Base-by-base conservation (phyloP, 2,329 filamentous ascomycete species). In the Colletotrichum sp. region DNA sequence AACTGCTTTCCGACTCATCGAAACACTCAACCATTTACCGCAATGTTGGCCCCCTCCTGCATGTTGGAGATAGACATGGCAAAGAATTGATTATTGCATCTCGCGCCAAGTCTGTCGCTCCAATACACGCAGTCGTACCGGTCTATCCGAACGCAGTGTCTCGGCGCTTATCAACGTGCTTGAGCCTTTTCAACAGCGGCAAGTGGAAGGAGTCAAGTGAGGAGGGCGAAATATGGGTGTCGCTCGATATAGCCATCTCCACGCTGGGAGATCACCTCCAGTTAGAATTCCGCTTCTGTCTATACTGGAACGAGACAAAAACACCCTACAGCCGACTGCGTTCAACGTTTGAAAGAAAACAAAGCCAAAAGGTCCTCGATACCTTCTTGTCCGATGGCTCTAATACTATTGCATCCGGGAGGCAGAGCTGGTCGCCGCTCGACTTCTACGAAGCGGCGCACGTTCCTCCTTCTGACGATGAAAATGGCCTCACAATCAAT, bases 361-460 rank as follows among this genome's bases (percentile, higher is more conserved):
- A 80, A 5, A 88, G 85, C 32, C 81, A 83, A 43, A 65, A 61
- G 4, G 76, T 89, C 13, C 79, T 89, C 28, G 79, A 84, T n/a
- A 77, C 77, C 1, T 84, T 87, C 66, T 83, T 86, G 16, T 80
- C 82, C 9, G 67, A 80, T 78, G 76, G 79, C 76, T 65, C 83
- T 71, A 32, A 79, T 77, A 48, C 80, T 79, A 69, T 78, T 63
- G 77, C 18, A 78, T 80, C 39, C 21, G 28, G 68, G 71, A 65
- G 28, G 61, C 26, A 69, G 80, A 75, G 79, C 80, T 86, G 83
- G 82, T 88, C 87, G 3, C 88, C 90, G 0, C 87, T 89, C 79
- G 86, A 87, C 73, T 96, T 96, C 81, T 96, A 96, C 79, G 89
- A 94, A 68, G 91, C 91, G 18, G 92, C 94, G 2, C 90, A 92